Base-by-base conservation (phyloP, 2,329 filamentous ascomycete species). In the Monosporascus sp. region DNA sequence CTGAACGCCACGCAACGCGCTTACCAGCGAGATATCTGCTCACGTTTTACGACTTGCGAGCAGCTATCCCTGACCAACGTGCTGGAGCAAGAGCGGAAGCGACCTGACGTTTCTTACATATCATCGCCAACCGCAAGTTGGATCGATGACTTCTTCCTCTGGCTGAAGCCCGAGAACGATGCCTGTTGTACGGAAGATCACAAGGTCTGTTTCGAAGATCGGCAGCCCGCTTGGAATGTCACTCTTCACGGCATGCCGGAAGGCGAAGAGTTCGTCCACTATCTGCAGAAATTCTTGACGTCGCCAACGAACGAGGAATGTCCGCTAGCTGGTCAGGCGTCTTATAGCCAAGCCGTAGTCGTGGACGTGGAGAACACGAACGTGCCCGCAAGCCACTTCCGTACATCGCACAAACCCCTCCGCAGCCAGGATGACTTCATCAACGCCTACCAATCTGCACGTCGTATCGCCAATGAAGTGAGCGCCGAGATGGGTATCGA, bases 131-230 rank as follows among this genome's bases (percentile, higher is more conserved):
- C 93, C 0, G 94, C 95, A 3, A 97, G 89, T 69, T 99, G 94
- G 94, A 82, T 99, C 18, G 94, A 99, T 60, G 94, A 99, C 67
- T 97, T 90, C 73, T 90, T 97, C 72, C 81, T 90, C 55, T 99
- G 94, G 93, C 76, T 97, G n/a, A 96, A 97, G 62, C 94, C 94
- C 0, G 81, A 85, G 50, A 81, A 90, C 44, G 88, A 91, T 45
- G 74, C 80, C 49, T 86, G 80, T 73, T 97, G 89, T 63, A 78
- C 88, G 38, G 86, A 93, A 55, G 67, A 83, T 49, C 82, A 82
- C 46, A 76, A 85, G 61, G 77, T 86, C 2, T 99, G 94, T 72
- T 97, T 99, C 65, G 83, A 82, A 25, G 77, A 85, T 57, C 85
- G 92, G 43, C 72, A 85, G 20, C 90, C 90, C 2, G 76, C 86